Conservation (phyloP, 140 eudicot genomes). For the Oenanthe javanica region DNA sequence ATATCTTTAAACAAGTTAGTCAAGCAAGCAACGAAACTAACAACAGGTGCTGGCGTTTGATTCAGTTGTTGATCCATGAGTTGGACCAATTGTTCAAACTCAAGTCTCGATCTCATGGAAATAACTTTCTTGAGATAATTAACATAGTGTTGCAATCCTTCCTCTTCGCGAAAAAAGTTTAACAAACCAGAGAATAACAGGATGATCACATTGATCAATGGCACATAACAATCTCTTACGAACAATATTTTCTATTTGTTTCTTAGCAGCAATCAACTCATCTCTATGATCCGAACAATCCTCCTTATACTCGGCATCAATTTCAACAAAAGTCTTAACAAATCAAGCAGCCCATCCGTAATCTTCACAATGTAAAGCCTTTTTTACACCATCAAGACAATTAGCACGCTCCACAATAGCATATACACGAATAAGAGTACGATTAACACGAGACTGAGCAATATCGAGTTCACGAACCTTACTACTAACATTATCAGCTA, state of each 20-base stretch:
- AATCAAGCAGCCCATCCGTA: slow-evolving; percentile 47
- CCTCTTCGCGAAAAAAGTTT: slow-evolving; percentile 71
- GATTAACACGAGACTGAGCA: slow-evolving; percentile 60
- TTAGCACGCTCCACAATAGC: slow-evolving; percentile 50
- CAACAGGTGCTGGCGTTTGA: slow-evolving; percentile 16
- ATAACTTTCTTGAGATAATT: slow-evolving; percentile 64
- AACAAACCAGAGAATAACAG: slow-evolving; percentile 48
- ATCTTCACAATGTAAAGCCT: slow-evolving; percentile 47
- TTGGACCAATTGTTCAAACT: slow-evolving; percentile 65
- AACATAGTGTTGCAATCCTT: slow-evolving; percentile 74
- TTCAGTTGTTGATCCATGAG: slow-evolving; percentile 34
- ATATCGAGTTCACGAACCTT: not conserved
- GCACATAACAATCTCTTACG: slow-evolving; percentile 34
- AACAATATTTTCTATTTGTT: slow-evolving; percentile 46
- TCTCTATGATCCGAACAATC: slow-evolving; percentile 74
- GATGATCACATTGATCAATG: slow-evolving; percentile 56
- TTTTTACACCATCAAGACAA: slow-evolving; percentile 55
- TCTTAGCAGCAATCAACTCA: slow-evolving; percentile 51
- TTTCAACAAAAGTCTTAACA: slow-evolving; percentile 44
- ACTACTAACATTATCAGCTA: too few species aligned
- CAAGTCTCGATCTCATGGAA: slow-evolving; percentile 49
- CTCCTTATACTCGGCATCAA: slow-evolving; percentile 66
- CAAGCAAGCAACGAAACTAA: slow-evolving; percentile 66
- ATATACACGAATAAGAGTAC: slow-evolving; percentile 55
- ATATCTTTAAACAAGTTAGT: slow-evolving; percentile 76